Conservation (phyloP, 257 asterid genomes). For the Leptodermis oblonga region DNA sequence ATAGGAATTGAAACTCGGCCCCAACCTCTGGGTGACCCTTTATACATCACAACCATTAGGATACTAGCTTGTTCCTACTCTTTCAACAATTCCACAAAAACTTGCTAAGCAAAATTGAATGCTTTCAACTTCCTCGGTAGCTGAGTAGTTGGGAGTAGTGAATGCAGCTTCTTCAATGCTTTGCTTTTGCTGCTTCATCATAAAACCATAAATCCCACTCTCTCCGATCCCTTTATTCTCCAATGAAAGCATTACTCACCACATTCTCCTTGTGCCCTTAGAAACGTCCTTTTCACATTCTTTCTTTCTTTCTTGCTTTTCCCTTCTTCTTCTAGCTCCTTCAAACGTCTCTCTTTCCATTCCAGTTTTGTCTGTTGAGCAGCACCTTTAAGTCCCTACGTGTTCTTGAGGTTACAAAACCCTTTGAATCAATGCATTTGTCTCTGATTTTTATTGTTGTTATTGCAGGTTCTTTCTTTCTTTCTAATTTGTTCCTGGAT, state of each 20-base stretch:
- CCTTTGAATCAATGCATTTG: too few species aligned
- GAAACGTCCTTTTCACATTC: slow-evolving; percentile 11
- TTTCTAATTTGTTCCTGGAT: not conserved
- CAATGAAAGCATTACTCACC: not conserved
- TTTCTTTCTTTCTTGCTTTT: too few species aligned
- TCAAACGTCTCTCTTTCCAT: not conserved
- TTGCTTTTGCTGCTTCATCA: too few species aligned
- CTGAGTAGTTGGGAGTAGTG: slow-evolving; percentile 28
- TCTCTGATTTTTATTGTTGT: too few species aligned
- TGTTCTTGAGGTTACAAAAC: not conserved
- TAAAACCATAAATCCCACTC: too few species aligned
- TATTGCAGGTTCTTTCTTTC: not conserved
- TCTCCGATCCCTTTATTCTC: slow-evolving; percentile 7
- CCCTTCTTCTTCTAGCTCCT: too few species aligned
- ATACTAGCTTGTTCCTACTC: too few species aligned
- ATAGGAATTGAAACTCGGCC: too few species aligned
- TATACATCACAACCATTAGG: too few species aligned
- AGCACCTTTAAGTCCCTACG: not conserved
- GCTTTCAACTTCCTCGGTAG: slow-evolving; percentile 31
- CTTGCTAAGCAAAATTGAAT: too few species aligned
- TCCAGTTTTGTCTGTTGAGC: not conserved
- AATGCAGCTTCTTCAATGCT: slow-evolving; percentile 29
- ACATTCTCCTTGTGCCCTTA: slow-evolving; percentile 15
- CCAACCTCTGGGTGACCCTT: too few species aligned
- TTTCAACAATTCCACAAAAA: too few species aligned